Evolutionary conservation across 2,329 filamentous ascomycete genomes (phyloP).

Genomic region (Ceratocystis destructans): DNA sequence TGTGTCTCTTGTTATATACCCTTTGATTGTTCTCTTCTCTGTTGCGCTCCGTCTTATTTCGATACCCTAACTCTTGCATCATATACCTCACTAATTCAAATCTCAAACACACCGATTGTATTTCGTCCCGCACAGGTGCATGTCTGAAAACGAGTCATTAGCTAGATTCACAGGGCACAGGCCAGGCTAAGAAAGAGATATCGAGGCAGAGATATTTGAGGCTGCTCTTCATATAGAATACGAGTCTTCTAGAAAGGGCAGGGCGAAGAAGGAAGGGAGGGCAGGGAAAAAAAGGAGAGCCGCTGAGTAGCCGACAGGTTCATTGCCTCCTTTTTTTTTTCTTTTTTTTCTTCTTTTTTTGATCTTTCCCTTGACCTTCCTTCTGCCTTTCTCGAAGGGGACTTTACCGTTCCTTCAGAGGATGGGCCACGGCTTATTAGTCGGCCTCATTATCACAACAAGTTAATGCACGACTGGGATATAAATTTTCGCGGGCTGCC

Average conservation of each 20-base stretch:
- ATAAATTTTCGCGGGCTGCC: neutral
- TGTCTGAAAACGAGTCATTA: neutral
- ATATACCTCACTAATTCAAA: neutral
- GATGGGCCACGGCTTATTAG: slow-evolving; percentile 10
- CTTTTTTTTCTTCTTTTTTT: neutral
- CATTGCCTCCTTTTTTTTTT: neutral
- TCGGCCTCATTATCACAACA: slow-evolving; percentile 9
- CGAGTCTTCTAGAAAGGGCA: neutral
- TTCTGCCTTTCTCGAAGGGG: neutral
- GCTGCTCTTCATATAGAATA: neutral
- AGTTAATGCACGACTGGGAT: slow-evolving; percentile 8
- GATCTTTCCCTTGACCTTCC: neutral
- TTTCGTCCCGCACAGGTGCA: neutral
- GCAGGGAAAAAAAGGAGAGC: neutral
- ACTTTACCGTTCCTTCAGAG: slow-evolving; percentile 7
- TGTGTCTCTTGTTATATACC: slow-evolving; percentile 1
- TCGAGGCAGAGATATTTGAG: neutral
- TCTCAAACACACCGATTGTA: neutral
- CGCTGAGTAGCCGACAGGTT: neutral
- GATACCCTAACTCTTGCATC: neutral
- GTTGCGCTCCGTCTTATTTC: neutral
- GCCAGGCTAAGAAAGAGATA: neutral
- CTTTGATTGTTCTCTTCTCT: neutral
- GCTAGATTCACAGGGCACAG: slow-evolving; percentile 4
- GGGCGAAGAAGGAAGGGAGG: neutral